These are phyloP conservation scores for Aspergillus baeticus DNA, from an alignment of 495 filamentous ascomycete species.

Conservation along the genomic window DNA sequence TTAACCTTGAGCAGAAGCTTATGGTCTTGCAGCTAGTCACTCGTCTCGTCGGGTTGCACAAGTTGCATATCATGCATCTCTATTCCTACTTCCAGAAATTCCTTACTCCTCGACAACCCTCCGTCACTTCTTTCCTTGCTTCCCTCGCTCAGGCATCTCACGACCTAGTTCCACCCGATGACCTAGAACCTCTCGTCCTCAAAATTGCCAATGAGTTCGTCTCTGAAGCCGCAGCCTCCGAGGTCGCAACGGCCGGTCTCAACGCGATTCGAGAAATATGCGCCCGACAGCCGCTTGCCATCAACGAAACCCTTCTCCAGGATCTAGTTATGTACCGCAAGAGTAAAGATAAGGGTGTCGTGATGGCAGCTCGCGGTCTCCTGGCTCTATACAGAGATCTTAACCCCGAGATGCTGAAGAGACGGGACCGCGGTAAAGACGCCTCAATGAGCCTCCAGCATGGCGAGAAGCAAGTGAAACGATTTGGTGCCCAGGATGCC, in stretches of 20 bases:
- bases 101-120: slow-evolving; percentile 83
- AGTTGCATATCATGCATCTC: slow-evolving; percentile 79
- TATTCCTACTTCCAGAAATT: slow-evolving; percentile 87
- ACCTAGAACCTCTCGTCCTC: slow-evolving; percentile 83
- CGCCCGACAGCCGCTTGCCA: slow-evolving; percentile 85
- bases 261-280: slow-evolving; percentile 96
- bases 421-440: slow-evolving; percentile 87
- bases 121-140: slow-evolving; percentile 91
- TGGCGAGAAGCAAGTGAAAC: slow-evolving; percentile 65
- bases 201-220: slow-evolving; percentile 99
- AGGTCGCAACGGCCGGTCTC: slow-evolving; percentile 89
- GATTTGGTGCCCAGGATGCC: slow-evolving; percentile 74
- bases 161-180: slow-evolving; percentile 88
- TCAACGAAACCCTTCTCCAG: slow-evolving; percentile 93
- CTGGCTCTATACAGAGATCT: slow-evolving; percentile 88
- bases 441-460: slow-evolving; percentile 78
- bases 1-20: slow-evolving; percentile 89
- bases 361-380: slow-evolving; percentile 94
- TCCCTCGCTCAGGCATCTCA: slow-evolving; percentile 91
- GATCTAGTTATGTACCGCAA: slow-evolving; percentile 95
- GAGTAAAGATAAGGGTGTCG: slow-evolving; percentile 95
- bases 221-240: slow-evolving; percentile 84
- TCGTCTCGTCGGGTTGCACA: slow-evolving; percentile 88
- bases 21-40: slow-evolving; percentile 85
- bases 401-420: slow-evolving; percentile 83